A percentile compares a stretch with the other conserved stretches of the same genome.
These are phyloP conservation scores for Biancaea sappan DNA, from an alignment of 306 rosid species.

Conservation along the genomic window DNA sequence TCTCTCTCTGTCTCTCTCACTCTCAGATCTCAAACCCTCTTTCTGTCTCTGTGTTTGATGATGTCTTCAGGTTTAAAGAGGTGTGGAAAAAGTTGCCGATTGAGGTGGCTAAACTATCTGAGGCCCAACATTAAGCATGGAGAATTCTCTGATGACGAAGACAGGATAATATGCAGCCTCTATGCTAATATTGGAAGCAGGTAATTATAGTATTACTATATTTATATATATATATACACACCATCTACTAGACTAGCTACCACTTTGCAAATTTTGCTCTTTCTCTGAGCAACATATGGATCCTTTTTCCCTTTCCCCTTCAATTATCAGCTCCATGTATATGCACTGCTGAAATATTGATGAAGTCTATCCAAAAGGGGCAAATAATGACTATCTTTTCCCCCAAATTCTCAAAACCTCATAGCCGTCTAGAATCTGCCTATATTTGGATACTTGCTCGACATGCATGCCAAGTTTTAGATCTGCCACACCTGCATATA, in stretches of 20 bases:
- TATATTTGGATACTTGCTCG: slow-evolving; percentile 34
- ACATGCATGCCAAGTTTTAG: slow-evolving; percentile 53
- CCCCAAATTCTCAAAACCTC: neutral
- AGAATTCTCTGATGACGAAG: slow-evolving; percentile 91
- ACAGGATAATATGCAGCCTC: slow-evolving; percentile 85
- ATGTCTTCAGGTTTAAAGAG: slow-evolving; percentile 69
- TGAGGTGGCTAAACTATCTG: slow-evolving; percentile 98
- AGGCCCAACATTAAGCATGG: slow-evolving; percentile 98
- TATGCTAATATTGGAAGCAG: slow-evolving; percentile 95
- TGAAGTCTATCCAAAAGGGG: slow-evolving; percentile 36
- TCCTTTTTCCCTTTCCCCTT: neutral
- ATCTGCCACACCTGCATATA: slow-evolving; percentile 41
- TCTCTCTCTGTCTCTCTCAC: neutral
- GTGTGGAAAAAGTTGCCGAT: slow-evolving; percentile 97
- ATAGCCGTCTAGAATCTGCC: slow-evolving; percentile 36
- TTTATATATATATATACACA: too few species aligned
- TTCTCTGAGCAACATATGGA: slow-evolving; percentile 9
- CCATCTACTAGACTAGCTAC: neutral
- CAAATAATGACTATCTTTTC: neutral
- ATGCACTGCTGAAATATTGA: slow-evolving; percentile 4
- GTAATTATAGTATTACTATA: too few species aligned
- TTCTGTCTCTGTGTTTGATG: neutral
- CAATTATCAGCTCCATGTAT: slow-evolving; percentile 11
- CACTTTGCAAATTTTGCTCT: slow-evolving; percentile 22
- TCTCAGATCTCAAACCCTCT: slow-evolving; percentile 20